Percentiles rank a stretch among this genome's conserved stretches.
phyloP scores from a whole-genome alignment of 2,329 filamentous ascomycete genomes.

The Dryadomyces quercus-mongolicae region DNA sequence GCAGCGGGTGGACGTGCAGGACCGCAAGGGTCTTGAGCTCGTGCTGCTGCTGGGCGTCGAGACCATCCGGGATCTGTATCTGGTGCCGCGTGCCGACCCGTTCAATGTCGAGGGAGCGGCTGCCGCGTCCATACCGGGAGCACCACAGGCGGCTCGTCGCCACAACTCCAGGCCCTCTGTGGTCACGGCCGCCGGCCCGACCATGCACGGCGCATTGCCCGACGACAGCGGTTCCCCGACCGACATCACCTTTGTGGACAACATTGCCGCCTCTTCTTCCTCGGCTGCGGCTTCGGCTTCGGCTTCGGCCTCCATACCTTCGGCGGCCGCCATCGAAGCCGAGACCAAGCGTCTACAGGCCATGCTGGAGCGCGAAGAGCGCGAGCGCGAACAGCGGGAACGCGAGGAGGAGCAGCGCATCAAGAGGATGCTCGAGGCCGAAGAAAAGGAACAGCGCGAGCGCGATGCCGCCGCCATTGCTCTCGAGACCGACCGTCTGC shows the following conservation, averaged over 20 bases:
- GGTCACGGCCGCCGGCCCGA: not conserved
- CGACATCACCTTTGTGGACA: not conserved
- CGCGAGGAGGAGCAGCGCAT: constrained; percentile 43
- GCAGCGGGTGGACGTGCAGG: constrained; percentile 80
- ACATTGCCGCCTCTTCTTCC: not conserved
- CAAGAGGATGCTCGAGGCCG: constrained; percentile 52
- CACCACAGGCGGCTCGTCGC: constrained; percentile 11
- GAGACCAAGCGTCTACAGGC: constrained; percentile 64
- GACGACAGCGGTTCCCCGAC: not conserved
- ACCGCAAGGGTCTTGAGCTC: constrained; percentile 85
- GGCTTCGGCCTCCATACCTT: constrained; percentile 24
- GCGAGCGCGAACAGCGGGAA: constrained; percentile 43
- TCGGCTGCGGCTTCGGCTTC: too few relatives aligned
- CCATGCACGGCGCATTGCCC: not conserved
- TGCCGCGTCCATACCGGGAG: constrained; percentile 8
- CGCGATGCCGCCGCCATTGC: constrained; percentile 52
- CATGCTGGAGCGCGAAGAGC: constrained; percentile 39
- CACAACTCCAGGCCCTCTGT: constrained; percentile 21
- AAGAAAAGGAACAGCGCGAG: constrained; percentile 47
- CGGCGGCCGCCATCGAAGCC: constrained; percentile 44
- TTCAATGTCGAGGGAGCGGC: constrained; percentile 58
- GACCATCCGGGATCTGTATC: constrained; percentile 53
- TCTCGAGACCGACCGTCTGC: constrained; percentile 71
- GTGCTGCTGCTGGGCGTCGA: constrained; percentile 55
- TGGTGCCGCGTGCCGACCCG: constrained; percentile 53